Base-by-base conservation (phyloP, 306 rosid species). In the Sechiopsis laciniata region DNA sequence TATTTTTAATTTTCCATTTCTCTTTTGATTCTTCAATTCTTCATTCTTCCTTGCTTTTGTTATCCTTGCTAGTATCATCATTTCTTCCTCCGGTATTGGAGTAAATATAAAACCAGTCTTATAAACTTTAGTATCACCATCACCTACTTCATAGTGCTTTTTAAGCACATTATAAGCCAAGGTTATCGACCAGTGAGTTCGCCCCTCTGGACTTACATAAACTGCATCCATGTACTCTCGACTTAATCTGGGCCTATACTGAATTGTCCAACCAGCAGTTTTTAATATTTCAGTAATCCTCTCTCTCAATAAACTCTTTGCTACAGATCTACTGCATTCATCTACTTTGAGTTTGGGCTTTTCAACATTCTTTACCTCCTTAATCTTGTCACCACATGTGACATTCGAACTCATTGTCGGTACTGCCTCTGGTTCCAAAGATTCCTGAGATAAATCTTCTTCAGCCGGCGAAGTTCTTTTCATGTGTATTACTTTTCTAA, bases 111-210 rank as follows among this genome's bases (percentile, higher is more conserved):
- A 91, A 67, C 97, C 95, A 61, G 86, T 73, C 52, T 65, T 70
- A 71, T 85, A 87, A 56, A 61, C 77, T 71, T 17, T 67, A 19
- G 86, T 84, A 72, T 87, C 95, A 57, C 87, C 90, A 50, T 80
- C 60, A 65, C 88, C 96, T 55, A 78, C 80, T 88, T 91, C 96
- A 81, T 79, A 87, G 76, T 79, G 83, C 54, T 8, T 11, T 82
- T 83, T 86, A 50, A 94, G 90, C 82, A 78, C 84, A 3, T 76
- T 85, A 81, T 94, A 94, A 35, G 99, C 99, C 87, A 84, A 80
- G 78, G 99, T 94, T 71, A 89, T 84, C 37, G 99, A 89, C 99
- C 97, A 94, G 82, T 94, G 99, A 77, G 97, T 94, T 62, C 54
- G 81, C 60, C 91, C 87, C 20, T 80, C 89, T 54, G 84, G 88